phyloP scores from a whole-genome alignment of 1,284 basidiomycete genomes.

The Coniophora puteana region DNA sequence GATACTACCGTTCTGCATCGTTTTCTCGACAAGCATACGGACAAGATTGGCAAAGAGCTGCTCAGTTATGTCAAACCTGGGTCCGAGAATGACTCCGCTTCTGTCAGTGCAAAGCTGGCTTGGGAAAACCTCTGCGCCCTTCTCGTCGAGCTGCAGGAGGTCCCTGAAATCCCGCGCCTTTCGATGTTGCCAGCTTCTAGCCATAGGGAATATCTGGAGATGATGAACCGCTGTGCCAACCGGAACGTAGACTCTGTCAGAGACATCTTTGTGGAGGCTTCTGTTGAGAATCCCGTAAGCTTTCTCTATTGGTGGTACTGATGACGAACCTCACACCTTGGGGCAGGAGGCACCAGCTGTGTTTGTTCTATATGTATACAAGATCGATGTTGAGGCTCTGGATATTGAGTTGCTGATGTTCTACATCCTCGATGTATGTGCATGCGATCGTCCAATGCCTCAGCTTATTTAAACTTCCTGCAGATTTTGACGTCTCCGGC shows the following conservation, averaged over 20 bases:
- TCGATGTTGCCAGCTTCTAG: conserved; percentile 46
- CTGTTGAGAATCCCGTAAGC: conserved; percentile 44
- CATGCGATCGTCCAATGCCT: background rate
- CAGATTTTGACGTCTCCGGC: conserved; percentile 39
- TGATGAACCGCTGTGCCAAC: conserved; percentile 68
- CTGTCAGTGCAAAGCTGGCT: conserved; percentile 65
- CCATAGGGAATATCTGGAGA: conserved; percentile 60
- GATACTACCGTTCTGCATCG: conserved; percentile 80
- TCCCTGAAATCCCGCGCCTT: conserved; percentile 60
- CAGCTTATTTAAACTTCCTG: conserved; percentile 1
- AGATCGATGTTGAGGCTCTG: conserved; percentile 77
- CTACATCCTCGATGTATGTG: conserved; percentile 72
- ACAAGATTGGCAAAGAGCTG: conserved; percentile 82
- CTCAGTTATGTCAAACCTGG: conserved; percentile 67
- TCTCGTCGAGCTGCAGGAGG: conserved; percentile 74
- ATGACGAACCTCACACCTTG: background rate
- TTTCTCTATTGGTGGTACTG: background rate
- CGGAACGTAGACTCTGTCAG: conserved; percentile 60
- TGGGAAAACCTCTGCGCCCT: conserved; percentile 75
- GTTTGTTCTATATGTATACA: conserved; percentile 62
- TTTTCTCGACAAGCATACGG: conserved; percentile 78
- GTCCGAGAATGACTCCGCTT: conserved; percentile 52
- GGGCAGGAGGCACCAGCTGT: conserved; percentile 48
- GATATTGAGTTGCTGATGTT: conserved; percentile 86
- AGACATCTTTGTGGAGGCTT: conserved; percentile 66